Evolutionary conservation across 106 monocot species (phyloP).

Genomic region (Allium cepa): DNA sequence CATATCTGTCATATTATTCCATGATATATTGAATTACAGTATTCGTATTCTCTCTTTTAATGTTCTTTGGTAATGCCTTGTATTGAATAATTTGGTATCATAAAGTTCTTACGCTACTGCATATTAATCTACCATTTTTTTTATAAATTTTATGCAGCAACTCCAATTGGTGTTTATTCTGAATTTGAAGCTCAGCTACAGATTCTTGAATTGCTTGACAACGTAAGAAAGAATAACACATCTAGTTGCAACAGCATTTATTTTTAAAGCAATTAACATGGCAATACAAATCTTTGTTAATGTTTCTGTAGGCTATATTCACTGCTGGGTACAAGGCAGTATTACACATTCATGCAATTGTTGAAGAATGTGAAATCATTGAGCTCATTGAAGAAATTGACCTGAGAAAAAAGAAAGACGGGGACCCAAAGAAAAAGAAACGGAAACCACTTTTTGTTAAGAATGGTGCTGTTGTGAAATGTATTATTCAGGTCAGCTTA

Average conservation of each 20-base stretch:
- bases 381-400: constrained; percentile 94
- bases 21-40: too few relatives aligned
- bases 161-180: constrained; percentile 38
- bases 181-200: constrained; percentile 96
- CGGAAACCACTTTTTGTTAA: constrained; percentile 94
- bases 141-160: constrained; percentile 36
- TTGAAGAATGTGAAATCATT: constrained; percentile 96
- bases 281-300: not conserved
- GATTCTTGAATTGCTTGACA: constrained; percentile 90
- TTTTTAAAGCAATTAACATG: too few relatives aligned
- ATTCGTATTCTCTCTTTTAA: too few relatives aligned
- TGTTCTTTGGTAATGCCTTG: not conserved
- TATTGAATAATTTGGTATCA: not conserved
- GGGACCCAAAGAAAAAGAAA: constrained; percentile 83
- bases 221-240: constrained; percentile 34
- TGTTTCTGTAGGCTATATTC: constrained; percentile 65
- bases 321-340: constrained; percentile 99
- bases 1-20: too few relatives aligned
- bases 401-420: constrained; percentile 64
- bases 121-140: too few relatives aligned
- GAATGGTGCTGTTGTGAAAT: constrained; percentile 82
- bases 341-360: constrained; percentile 82
- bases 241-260: too few relatives aligned
- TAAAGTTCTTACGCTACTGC: too few relatives aligned
- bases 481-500: constrained; percentile 66